Evolutionary conservation across 1,284 basidiomycete species (phyloP), one percentile per base, ranked within the genome.

Genomic region (Earliella scabrosa): DNA sequence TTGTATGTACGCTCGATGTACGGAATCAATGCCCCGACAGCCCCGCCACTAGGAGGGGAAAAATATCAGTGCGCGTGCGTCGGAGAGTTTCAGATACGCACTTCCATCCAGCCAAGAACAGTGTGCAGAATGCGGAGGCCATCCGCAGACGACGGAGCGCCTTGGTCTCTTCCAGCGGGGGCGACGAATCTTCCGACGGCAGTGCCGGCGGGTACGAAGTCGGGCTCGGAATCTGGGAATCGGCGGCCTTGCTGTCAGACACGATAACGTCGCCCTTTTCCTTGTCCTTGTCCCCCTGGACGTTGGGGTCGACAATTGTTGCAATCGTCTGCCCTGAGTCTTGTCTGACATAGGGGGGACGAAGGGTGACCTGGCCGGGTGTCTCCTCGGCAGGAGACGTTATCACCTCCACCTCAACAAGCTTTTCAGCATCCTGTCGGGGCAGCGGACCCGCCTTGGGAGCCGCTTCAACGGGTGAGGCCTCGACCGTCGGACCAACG

Each of bases 91-190:
- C n/a, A n/a, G 44, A 27, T 23, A 31, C 14, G 20, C 7, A 71
- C 68, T 71, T 71, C 63, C 66, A 71, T 6, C 69, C 69, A n/a
- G 68, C 66, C 1, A 71, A 58, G 36, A 68, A 69, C 11, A 71
- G 55, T 5, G 65, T 59, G 23, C 59, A n/a, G 49, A 68, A 68
- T 2, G 65, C 61, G 3, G 66, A 63, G n/a, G 36, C 31, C 63
- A 66, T 65, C 9, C 63, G 56, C 8, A 66, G 44, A n/a, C 56
- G 61, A 7, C 61, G 65, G 14, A 63, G 32, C 6, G 27, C 52
- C 26, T 52, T 58, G 23, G 49, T 61, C 35, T 66, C 67, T 1
- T 77, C 80, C 8, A 61, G 40, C 4, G 34, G 43, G 16, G 48
- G 59, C 16, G 49, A 29, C 7, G 53, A 16, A 8, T 40, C 31